Base-by-base conservation (phyloP, 352 stramenopile genomes). In the Phytophthora brassicae region DNA sequence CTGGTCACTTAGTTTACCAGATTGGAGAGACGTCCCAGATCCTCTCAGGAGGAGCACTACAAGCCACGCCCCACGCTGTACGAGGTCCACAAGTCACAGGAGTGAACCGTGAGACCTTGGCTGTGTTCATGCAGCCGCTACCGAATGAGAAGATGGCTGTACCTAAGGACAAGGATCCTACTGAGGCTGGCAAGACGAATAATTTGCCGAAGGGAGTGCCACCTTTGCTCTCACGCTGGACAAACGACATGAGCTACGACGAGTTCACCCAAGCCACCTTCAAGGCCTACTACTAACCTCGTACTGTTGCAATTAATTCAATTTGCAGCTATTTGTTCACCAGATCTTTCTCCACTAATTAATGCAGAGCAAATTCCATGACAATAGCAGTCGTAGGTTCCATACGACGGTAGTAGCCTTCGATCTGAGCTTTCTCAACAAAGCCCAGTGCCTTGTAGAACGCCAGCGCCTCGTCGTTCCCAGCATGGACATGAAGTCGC, bases 81-180 rank as follows among this genome's bases (percentile, higher is more conserved):
- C 72, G 91, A 52, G 81, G 81, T 0, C 77, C 92, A 56, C 72
- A 90, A 49, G 69, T 91, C 36, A 74, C 83, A n/a, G 73, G 72
- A 19, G 74, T 94, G 31, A 90, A 88, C 60, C 86, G 96, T 56
- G 92, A 98, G 66, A 97, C 96, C 17, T 90, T 99, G 54, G 96
- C 96, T 20, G 93, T 99, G 22, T 99, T 99, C 75, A 98, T 99
- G 92, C 90, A 99, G 70, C 95, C 97, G 16, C 72, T 96, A 22
- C 92, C 83, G 24, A 66, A 84, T 23, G 88, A 97, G 61, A 68
- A 58, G 38, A 97, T 98, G 89, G 57, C 58, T 22, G 72, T 91
- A 8, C 92, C 90, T 2, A 64, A 36, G 28, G 68, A 71, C 31
- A 58, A 52, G 19, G 61, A 66, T 13, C 75, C 77, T 2, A 31